Evolutionary conservation across 2,329 filamentous ascomycete genomes (phyloP).

Genomic region (Trichoderma simmonsii): DNA sequence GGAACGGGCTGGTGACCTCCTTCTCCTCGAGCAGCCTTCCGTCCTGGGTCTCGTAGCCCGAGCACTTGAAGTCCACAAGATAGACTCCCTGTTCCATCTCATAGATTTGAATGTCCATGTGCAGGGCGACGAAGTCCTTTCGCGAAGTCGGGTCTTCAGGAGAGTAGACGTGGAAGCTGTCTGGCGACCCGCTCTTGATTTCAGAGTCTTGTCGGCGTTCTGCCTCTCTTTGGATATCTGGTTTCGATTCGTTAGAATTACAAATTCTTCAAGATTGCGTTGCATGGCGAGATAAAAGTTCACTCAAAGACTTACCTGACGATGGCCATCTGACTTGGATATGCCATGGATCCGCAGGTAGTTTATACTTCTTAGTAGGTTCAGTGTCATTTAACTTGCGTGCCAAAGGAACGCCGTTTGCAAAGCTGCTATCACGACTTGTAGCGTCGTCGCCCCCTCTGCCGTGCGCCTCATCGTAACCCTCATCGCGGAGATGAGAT

Average conservation of each 20-base stretch:
- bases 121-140: conserved; percentile 77
- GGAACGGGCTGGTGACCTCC: conserved; percentile 91
- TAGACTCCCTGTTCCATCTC: conserved; percentile 90
- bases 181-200: conserved; percentile 26
- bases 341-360: conserved; percentile 94
- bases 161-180: conserved; percentile 39
- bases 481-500: conserved; percentile 73
- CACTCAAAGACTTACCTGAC: conserved; percentile 58
- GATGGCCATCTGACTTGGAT: conserved; percentile 88
- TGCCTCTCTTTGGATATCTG: conserved; percentile 7
- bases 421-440: conserved; percentile 41
- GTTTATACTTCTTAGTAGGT: conserved; percentile 64
- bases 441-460: conserved; percentile 37
- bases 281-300: neutral
- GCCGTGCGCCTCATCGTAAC: conserved; percentile 49
- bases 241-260: neutral
- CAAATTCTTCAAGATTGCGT: neutral
- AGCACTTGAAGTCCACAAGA: conserved; percentile 97
- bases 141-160: conserved; percentile 40
- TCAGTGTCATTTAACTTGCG: conserved; percentile 44
- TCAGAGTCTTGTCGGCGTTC: conserved; percentile 19
- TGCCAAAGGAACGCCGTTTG: conserved; percentile 33
- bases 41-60: conserved; percentile 81
- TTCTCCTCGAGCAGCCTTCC: conserved; percentile 82
- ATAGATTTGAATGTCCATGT: conserved; percentile 94